Evolutionary conservation across 257 asterid species (phyloP).

Genomic region (Rubia yunnanensis): DNA sequence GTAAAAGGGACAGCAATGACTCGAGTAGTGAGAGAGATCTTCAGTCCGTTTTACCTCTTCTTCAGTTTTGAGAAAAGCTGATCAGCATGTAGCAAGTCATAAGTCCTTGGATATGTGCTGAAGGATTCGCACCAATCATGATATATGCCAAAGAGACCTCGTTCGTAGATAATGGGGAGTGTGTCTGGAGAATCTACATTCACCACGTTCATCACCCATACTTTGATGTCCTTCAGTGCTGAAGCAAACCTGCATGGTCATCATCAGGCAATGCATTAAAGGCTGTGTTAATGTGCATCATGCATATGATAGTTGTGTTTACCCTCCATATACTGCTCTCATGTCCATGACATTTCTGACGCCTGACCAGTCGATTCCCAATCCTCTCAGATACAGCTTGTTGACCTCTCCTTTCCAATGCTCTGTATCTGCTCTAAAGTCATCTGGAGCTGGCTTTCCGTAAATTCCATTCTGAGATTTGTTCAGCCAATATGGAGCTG

Average conservation of each 20-base stretch:
- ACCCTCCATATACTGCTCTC: constrained; percentile 96
- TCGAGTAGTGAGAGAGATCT: neutral
- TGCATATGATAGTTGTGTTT: constrained; percentile 9
- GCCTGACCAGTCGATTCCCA: constrained; percentile 71
- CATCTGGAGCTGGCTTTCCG: constrained; percentile 81
- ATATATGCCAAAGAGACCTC: constrained; percentile 77
- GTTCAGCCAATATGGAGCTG: constrained; percentile 75
- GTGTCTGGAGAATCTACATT: constrained; percentile 71
- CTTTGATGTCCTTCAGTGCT: constrained; percentile 61
- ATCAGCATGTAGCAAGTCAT: constrained; percentile 83
- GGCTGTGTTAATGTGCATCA: neutral
- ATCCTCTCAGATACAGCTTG: constrained; percentile 46
- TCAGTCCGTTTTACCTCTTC: constrained; percentile 37
- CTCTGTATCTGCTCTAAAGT: constrained; percentile 53
- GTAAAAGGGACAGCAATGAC: neutral
- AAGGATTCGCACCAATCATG: constrained; percentile 96
- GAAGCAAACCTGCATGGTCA: constrained; percentile 62
- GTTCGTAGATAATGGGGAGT: constrained; percentile 73
- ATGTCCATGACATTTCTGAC: constrained; percentile 84
- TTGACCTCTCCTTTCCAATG: constrained; percentile 59
- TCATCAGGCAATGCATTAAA: neutral
- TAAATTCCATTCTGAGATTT: constrained; percentile 60
- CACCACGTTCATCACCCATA: constrained; percentile 91
- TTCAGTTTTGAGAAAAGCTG: constrained; percentile 66
- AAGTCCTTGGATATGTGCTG: constrained; percentile 82